These are phyloP conservation scores for Didymella exigua DNA, from an alignment of 2,329 filamentous ascomycete genomes.

Conservation along the genomic window DNA sequence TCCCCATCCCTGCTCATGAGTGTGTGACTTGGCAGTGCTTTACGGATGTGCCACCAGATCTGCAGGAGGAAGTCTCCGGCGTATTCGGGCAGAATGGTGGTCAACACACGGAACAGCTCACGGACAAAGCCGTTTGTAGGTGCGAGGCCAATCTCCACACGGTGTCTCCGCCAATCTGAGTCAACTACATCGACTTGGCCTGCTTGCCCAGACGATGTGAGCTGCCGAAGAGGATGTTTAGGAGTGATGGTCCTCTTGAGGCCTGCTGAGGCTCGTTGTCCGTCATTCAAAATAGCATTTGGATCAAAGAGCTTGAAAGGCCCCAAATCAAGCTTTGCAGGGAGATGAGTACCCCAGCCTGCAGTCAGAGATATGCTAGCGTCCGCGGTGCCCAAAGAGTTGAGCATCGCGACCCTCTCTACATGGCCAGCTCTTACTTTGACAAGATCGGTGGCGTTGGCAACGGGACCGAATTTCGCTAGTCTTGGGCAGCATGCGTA, in stretches of 20 bases:
- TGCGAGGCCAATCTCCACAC: constrained; percentile 38
- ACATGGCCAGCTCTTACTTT: constrained; percentile 43
- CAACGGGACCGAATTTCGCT: constrained; percentile 33
- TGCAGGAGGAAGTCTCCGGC: constrained; percentile 46
- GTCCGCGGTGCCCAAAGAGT: constrained; percentile 26
- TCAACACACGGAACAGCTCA: constrained; percentile 40
- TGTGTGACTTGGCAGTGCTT: constrained; percentile 22
- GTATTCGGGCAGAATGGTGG: constrained; percentile 43
- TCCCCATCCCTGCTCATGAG: constrained; percentile 29
- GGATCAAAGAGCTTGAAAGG: constrained; percentile 44
- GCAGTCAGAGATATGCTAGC: constrained; percentile 39
- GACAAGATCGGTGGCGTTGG: constrained; percentile 34
- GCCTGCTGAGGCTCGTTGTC: constrained; percentile 40
- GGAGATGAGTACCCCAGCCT: constrained; percentile 47
- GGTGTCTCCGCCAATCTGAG: constrained; percentile 40
- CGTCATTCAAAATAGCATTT: constrained; percentile 36
- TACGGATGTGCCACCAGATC: constrained; percentile 48
- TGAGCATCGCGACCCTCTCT: constrained; percentile 40
- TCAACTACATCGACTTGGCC: constrained; percentile 43
- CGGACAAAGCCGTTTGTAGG: constrained; percentile 37
- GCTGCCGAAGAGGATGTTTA: constrained; percentile 26
- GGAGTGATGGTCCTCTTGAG: constrained; percentile 40
- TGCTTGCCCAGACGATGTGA: constrained; percentile 32
- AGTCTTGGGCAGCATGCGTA: constrained; percentile 46
- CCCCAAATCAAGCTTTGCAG: constrained; percentile 32